phyloP scores from a whole-genome alignment of 768 basidiomycete species.

The Obba rivulosa region DNA sequence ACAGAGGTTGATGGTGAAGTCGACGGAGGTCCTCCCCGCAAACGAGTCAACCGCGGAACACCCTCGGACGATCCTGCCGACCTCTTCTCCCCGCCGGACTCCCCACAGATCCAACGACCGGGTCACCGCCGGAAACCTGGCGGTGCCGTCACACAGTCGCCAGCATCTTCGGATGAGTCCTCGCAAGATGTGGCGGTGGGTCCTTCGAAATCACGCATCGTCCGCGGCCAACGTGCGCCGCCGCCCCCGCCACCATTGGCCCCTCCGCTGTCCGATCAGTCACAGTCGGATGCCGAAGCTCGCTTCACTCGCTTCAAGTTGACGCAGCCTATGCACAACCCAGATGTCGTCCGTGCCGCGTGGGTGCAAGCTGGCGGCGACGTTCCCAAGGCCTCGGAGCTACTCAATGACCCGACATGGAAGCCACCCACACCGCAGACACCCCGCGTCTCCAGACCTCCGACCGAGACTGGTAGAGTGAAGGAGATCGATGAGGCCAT shows the following conservation, averaged over 20 bases:
- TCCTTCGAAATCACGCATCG: conserved; percentile 48
- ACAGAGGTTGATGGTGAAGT: conserved; percentile 33
- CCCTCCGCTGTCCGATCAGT: conserved; percentile 12
- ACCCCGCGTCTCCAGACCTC: conserved; percentile 16
- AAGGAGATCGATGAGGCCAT: conserved; percentile 71
- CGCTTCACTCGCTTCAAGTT: conserved; percentile 56
- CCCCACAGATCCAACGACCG: conserved; percentile 53
- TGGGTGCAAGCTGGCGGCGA: conserved; percentile 63
- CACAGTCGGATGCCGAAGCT: conserved; percentile 13
- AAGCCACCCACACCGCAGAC: conserved; percentile 27
- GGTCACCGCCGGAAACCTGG: conserved; percentile 44
- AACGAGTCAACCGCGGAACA: conserved; percentile 57
- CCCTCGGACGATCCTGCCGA: conserved; percentile 31
- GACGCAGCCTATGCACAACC: conserved; percentile 47
- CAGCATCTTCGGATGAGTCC: conserved; percentile 68
- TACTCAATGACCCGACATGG: conserved; percentile 58
- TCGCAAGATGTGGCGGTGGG: conserved; percentile 37
- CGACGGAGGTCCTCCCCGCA: conserved; percentile 66
- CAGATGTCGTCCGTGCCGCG: conserved; percentile 49
- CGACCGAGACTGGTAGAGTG: conserved; percentile 50
- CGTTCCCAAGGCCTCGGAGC: conserved; percentile 50
- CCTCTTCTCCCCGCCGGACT: conserved; percentile 38
- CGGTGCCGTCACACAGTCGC: conserved; percentile 35
- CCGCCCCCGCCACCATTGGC: conserved; percentile 5
- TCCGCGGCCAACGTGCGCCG: conserved; percentile 40